Evolutionary conservation across 352 stramenopile species (phyloP).

Genomic region (Pythium sp.): DNA sequence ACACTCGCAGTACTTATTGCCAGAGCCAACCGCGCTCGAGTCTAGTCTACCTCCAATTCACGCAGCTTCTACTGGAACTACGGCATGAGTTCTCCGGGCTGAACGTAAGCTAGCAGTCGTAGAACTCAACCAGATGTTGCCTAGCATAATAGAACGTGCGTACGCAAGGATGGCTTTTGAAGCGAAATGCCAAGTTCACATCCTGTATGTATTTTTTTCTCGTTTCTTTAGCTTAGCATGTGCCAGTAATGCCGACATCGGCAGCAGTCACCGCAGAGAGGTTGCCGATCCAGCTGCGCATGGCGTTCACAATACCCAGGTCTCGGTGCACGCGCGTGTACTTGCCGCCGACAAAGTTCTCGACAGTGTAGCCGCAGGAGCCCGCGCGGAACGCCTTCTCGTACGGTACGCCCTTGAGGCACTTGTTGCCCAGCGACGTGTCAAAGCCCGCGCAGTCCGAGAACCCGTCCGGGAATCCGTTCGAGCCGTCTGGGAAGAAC

Average conservation of each 20-base stretch:
- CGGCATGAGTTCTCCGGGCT: no score
- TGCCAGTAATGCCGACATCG: slow-evolving; percentile 36
- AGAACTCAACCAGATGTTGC: no score
- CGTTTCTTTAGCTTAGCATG: slow-evolving; percentile 22
- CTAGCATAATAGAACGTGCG: background rate
- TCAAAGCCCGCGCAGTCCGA: slow-evolving; percentile 39
- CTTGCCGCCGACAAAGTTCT: slow-evolving; percentile 40
- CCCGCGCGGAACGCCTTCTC: slow-evolving; percentile 47
- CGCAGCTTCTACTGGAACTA: no score
- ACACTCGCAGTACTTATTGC: no score
- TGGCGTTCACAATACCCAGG: slow-evolving; percentile 60
- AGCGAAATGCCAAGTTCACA: background rate
- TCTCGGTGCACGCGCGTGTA: slow-evolving; percentile 72
- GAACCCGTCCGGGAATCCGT: slow-evolving; percentile 54
- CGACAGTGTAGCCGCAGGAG: slow-evolving; percentile 56
- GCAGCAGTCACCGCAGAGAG: slow-evolving; percentile 27
- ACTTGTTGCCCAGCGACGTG: slow-evolving; percentile 29
- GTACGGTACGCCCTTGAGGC: slow-evolving; percentile 37
- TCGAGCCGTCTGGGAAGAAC: slow-evolving; percentile 35
- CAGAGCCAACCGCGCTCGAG: no score
- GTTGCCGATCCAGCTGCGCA: slow-evolving; percentile 45
- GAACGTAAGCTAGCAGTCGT: no score
- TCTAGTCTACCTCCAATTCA: no score
- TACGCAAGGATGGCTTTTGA: background rate
- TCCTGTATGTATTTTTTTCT: background rate